phyloP scores from a whole-genome alignment of 345 rosid species.

The Theobroma cacao region DNA sequence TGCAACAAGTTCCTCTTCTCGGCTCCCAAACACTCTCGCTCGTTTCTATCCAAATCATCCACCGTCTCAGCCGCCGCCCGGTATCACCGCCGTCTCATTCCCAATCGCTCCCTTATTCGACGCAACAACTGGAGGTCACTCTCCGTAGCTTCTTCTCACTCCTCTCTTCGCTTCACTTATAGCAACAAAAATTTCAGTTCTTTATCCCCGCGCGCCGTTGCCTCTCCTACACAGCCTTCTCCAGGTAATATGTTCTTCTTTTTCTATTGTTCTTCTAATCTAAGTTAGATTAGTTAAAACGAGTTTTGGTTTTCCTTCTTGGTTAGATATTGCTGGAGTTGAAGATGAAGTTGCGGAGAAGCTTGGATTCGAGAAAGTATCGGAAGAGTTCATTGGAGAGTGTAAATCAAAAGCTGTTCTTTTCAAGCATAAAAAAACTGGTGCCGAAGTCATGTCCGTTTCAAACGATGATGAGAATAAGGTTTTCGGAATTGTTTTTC shows the following conservation, averaged over 20 bases:
- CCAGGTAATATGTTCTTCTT: conserved; percentile 37
- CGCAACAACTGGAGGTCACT: conserved; percentile 35
- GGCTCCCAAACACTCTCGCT: conserved; percentile 38
- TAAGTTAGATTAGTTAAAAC: not conserved
- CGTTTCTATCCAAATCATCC: conserved; percentile 32
- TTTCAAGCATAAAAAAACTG: conserved; percentile 88
- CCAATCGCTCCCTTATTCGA: conserved; percentile 39
- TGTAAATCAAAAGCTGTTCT: conserved; percentile 86
- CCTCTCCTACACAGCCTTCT: conserved; percentile 56
- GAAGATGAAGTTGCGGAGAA: conserved; percentile 67
- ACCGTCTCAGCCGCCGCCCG: conserved; percentile 10
- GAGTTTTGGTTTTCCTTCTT: conserved; percentile 1
- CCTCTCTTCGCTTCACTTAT: conserved; percentile 20
- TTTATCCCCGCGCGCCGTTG: conserved; percentile 60
- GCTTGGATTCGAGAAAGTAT: conserved; percentile 82
- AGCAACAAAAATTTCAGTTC: conserved; percentile 41
- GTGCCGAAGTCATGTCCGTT: conserved; percentile 89
- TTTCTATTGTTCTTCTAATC: not conserved
- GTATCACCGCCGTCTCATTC: conserved; percentile 33
- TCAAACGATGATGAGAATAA: conserved; percentile 88
- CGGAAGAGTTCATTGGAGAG: conserved; percentile 83
- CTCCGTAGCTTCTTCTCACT: conserved; percentile 21
- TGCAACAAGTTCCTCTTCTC: conserved; percentile 38
- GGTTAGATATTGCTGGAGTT: conserved; percentile 43
- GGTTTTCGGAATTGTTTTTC: conserved; percentile 79